Evolutionary conservation across 2,329 filamentous ascomycete genomes (phyloP).

Genomic region (Calonectria pseudoturangicola): DNA sequence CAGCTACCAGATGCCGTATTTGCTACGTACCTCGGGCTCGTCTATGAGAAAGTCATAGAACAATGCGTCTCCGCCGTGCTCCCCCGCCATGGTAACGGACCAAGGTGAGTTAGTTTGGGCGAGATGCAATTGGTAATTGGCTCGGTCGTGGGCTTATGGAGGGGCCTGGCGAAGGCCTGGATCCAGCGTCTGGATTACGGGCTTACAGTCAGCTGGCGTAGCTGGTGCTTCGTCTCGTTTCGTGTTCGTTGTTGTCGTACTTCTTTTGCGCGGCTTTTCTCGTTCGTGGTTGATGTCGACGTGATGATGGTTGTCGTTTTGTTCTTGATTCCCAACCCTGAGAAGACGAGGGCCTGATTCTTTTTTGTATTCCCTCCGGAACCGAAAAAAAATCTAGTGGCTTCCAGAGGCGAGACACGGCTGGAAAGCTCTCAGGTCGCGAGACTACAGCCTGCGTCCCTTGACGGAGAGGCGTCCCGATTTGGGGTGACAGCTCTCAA

Average conservation of each 20-base stretch:
- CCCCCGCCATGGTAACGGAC: conserved; percentile 49
- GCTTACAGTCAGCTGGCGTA: conserved; percentile 15
- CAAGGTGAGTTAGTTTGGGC: conserved; percentile 20
- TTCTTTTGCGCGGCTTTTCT: conserved; percentile 10
- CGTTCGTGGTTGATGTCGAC: conserved; percentile 17
- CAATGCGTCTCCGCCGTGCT: conserved; percentile 51
- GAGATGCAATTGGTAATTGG: conserved; percentile 29
- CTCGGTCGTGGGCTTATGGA: conserved; percentile 31
- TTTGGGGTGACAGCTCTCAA: conserved; percentile 25
- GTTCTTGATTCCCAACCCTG: conserved; percentile 9
- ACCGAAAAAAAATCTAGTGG: background rate
- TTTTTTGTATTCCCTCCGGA: conserved; percentile 31
- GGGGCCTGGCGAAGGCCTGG: conserved; percentile 8
- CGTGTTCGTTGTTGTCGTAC: conserved; percentile 17
- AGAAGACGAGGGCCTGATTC: conserved; percentile 28
- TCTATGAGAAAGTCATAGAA: conserved; percentile 57
- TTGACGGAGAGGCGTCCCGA: conserved; percentile 22
- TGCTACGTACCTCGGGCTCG: conserved; percentile 53
- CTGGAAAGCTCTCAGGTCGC: conserved; percentile 23
- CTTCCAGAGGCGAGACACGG: conserved; percentile 23
- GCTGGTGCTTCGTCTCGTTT: conserved; percentile 29
- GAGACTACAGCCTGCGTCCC: conserved; percentile 28
- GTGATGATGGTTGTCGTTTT: conserved; percentile 29
- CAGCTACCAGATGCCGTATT: conserved; percentile 24
- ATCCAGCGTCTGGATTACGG: conserved; percentile 21